A percentile compares a stretch with the other conserved stretches of the same genome.
These are phyloP conservation scores for Colletotrichum tabaci DNA, from an alignment of 2,329 filamentous ascomycete species.

Conservation along the genomic window DNA sequence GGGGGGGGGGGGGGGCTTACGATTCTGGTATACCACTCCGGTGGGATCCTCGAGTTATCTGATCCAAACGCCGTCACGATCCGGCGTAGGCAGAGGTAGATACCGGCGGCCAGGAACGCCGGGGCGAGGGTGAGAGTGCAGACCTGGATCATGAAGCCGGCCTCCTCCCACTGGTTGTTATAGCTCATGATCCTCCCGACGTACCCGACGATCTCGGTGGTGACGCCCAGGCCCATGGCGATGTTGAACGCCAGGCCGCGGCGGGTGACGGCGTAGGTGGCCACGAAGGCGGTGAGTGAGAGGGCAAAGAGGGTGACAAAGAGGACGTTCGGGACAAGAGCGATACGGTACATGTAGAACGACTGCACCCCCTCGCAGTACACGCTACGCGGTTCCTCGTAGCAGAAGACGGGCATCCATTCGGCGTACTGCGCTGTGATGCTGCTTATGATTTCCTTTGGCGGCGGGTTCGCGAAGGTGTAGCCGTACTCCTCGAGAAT, in stretches of 20 bases:
- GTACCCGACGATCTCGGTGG: conserved; percentile 73
- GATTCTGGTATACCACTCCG: conserved; percentile 64
- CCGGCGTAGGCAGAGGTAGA: conserved; percentile 73
- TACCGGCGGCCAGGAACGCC: conserved; percentile 74
- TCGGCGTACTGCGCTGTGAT: neutral
- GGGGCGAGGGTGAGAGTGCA: conserved; percentile 75
- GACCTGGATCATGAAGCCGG: conserved; percentile 69
- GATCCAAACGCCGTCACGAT: conserved; percentile 64
- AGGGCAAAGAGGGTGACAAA: conserved; percentile 67
- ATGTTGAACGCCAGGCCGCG: conserved; percentile 65
- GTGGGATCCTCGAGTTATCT: conserved; percentile 63
- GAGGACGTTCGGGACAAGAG: conserved; percentile 65
- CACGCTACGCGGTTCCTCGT: conserved; percentile 46
- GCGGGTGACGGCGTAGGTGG: conserved; percentile 59
- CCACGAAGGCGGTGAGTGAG: conserved; percentile 58
- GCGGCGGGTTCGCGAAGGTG: conserved; percentile 16
- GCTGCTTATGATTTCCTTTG: neutral
- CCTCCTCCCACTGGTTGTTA: conserved; percentile 65
- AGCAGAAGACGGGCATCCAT: conserved; percentile 46
- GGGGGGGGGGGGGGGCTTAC: conserved; percentile 50
- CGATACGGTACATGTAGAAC: conserved; percentile 69
- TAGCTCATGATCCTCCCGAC: conserved; percentile 69
- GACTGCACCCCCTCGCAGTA: conserved; percentile 51
- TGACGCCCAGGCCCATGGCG: conserved; percentile 68
- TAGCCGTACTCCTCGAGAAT: neutral